Base-by-base conservation (phyloP, 2,329 filamentous ascomycete species). In the Tolypocladium sp. region DNA sequence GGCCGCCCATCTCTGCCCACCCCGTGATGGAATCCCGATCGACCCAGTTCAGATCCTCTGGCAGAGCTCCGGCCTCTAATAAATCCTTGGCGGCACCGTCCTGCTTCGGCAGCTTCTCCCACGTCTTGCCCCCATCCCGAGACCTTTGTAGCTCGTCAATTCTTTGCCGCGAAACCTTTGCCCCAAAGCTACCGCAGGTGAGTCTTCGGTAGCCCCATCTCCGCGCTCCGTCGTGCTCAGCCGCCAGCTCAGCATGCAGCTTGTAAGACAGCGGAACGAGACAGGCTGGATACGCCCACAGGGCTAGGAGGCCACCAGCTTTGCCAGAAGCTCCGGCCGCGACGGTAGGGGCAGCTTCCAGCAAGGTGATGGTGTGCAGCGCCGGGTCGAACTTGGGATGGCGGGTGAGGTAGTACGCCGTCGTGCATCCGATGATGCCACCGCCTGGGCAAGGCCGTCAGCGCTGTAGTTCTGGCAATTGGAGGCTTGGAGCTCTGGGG, bases 241-340 rank as follows among this genome's bases (percentile, higher is more conserved):
- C 82, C n/a, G 93, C 90, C 15, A 99, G 80, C 68, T 96, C 85
- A 40, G 85, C 83, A 69, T 97, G 94, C 20, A 97, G 79, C 55
- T 81, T 82, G 74, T 92, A 97, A 60, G 90, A 95, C 49, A 97
- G 78, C 0, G 90, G 90, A 0, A 97, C 93, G 44, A 97, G 85
- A 67, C 84, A 88, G 59, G 79, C 79, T 0, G 94, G 94, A 69
- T 96, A 97, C 1, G 93, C 94, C 92, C 93, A 97, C 20, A 92
- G 79, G 1, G 88, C 94, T 27, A 99, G 81, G 5, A 99, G 80
- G 1, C 94, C 94, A 20, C 94, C 94, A 0, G 94, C 93, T 76
- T 97, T 97, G 46, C 94, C 94, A 10, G 92, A 96, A 42, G 94
- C 93, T 30, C 90, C 93, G n/a, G 91, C 85, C 8, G 94, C 94